Evolutionary conservation across 345 rosid species (phyloP).

Genomic region (Eucalyptus curtisii): DNA sequence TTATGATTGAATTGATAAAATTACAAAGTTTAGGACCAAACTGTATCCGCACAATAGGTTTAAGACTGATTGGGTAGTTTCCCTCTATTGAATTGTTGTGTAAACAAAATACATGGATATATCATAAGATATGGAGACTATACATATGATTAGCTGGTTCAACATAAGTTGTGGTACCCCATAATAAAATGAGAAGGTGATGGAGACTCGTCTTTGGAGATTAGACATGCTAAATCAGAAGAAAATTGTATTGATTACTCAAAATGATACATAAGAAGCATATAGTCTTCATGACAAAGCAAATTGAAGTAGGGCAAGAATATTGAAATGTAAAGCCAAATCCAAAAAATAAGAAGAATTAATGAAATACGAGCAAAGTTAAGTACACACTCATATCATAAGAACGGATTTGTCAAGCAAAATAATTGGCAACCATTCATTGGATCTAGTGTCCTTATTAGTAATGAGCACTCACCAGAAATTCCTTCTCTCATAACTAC

Average conservation of each 20-base stretch:
- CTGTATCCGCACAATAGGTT: fast-evolving
- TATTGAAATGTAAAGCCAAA: no score
- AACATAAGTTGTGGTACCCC: neutral
- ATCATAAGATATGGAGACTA: neutral
- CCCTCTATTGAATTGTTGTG: neutral
- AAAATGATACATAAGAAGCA: neutral
- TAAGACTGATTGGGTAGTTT: neutral
- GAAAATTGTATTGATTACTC: no score
- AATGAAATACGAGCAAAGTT: neutral
- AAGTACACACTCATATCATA: neutral
- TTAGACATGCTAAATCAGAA: neutral
- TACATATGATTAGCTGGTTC: neutral
- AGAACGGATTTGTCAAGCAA: neutral
- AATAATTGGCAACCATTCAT: no score
- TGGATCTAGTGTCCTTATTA: no score
- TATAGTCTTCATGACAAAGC: neutral
- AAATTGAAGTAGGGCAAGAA: neutral
- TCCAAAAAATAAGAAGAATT: neutral
- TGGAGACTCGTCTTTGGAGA: neutral
- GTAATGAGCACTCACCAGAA: neutral
- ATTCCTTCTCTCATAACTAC: no score
- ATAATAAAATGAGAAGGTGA: neutral
- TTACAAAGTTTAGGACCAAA: neutral
- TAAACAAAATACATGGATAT: neutral
- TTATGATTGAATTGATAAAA: neutral